Evolutionary conservation across 2,329 filamentous ascomycete species (phyloP).

Genomic region (Keithomyces neogunnii): DNA sequence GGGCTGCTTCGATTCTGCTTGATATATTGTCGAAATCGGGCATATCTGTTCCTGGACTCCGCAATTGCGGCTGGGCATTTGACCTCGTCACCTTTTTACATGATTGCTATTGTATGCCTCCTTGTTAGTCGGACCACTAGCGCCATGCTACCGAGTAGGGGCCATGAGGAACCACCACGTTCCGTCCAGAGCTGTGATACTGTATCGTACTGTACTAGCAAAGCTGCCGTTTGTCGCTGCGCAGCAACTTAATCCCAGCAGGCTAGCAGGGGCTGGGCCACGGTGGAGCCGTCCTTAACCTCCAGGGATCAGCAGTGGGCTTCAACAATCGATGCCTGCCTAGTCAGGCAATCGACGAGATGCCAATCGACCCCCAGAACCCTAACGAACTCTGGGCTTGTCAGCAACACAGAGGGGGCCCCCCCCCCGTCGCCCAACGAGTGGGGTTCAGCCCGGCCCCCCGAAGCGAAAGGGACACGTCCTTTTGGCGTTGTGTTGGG

Average conservation of each 20-base stretch:
- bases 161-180: too few relatives aligned
- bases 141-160: too few relatives aligned
- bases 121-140: background rate
- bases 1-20: too few relatives aligned
- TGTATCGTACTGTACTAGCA: too few relatives aligned
- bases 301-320: background rate
- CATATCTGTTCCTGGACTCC: background rate
- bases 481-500: too few relatives aligned
- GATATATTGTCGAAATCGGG: background rate
- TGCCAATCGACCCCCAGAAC: background rate
- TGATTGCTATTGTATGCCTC: background rate
- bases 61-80: background rate
- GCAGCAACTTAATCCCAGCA: background rate
- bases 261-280: background rate
- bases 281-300: background rate
- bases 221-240: too few relatives aligned
- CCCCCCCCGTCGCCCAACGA: background rate
- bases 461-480: too few relatives aligned
- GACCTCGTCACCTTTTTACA: background rate
- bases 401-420: constrained; percentile 1
- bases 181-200: too few relatives aligned
- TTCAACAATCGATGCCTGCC: background rate
- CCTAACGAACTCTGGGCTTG: background rate
- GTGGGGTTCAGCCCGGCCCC: background rate
- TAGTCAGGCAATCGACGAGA: background rate